These are phyloP conservation scores for Microdochium bolleyi DNA, from an alignment of 2,329 filamentous ascomycete species.

Conservation along the genomic window DNA sequence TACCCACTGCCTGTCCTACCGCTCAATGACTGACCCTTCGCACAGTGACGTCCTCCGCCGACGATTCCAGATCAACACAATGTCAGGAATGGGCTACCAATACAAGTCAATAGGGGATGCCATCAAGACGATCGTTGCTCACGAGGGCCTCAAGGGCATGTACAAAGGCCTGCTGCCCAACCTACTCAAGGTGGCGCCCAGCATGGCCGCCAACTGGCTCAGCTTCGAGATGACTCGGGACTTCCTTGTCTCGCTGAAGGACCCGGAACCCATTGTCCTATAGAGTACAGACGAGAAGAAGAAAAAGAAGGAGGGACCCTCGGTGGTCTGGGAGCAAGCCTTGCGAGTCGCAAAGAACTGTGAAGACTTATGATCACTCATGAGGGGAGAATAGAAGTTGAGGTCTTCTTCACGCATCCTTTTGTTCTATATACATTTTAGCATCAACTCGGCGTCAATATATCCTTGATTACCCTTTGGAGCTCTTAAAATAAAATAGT, in stretches of 20 bases:
- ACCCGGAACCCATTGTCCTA: slow-evolving; percentile 24
- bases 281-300: slow-evolving; percentile 5
- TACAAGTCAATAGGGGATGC: slow-evolving; percentile 86
- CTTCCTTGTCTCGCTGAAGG: slow-evolving; percentile 60
- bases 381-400: no score
- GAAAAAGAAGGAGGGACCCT: slow-evolving; percentile 1
- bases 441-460: no score
- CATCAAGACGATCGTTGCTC: slow-evolving; percentile 67
- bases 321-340: background rate
- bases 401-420: no score
- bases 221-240: slow-evolving; percentile 94
- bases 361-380: no score
- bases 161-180: slow-evolving; percentile 98
- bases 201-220: slow-evolving; percentile 97
- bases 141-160: slow-evolving; percentile 77
- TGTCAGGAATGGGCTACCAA: slow-evolving; percentile 96
- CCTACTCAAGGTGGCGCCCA: slow-evolving; percentile 91
- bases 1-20: background rate
- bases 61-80: slow-evolving; percentile 97
- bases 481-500: no score
- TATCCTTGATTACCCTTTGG: no score
- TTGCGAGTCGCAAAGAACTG: background rate
- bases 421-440: no score
- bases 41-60: slow-evolving; percentile 80
- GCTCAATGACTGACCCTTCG: slow-evolving; percentile 9